Base-by-base conservation (phyloP, 2,329 filamentous ascomycete genomes). In the Fusarium cicatricum region DNA sequence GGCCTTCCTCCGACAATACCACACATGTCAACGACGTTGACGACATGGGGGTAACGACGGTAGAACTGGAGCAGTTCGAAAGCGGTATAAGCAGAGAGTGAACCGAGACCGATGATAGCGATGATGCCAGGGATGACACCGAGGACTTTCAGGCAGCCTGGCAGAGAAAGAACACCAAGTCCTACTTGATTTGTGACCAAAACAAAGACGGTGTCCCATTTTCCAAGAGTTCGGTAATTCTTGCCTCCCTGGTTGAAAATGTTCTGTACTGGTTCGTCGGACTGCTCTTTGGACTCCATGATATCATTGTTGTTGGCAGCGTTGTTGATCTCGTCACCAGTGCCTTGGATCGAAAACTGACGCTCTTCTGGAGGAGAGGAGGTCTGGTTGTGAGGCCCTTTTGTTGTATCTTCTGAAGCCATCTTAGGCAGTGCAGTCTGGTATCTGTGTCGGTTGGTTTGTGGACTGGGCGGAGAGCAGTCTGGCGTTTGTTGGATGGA, bases 1-100 rank as follows among this genome's bases (percentile, higher is more conserved):
- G 65, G 65, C 2, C 48, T 31, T 0, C 69, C 67, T 4, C 59
- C 76, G 77, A 82, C 58, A 77, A 83, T 66, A 79, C 80, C 67
- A 82, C 82, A 81, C 83, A 90, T 85, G 63, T 90, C 87, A 61
- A 86, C 89, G 5, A 90, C 85, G 71, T 90, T 87, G 57, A 86
- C 84, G 53, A 89, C 81, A 71, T 90, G 84, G 0, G 87, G 87
- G 64, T 90, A 84, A 43, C 85, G 81, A 58, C 90, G 75, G 70
- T 87, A 90, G 71, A 89, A 90, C 66, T 86, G 82, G 81, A 86
- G 87, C 19, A 70, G 58, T 28, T 64, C 63, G 14, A 71, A 64
- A 11, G 87, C 70, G 19, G 70, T 72, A 32, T 72, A 90, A 1
- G 87, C 90, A 70, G 90, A 90, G 3, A 89, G 76, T 2, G 88